Evolutionary conservation across 129 eudicot genomes (phyloP).

Genomic region (Tagetes patula): DNA sequence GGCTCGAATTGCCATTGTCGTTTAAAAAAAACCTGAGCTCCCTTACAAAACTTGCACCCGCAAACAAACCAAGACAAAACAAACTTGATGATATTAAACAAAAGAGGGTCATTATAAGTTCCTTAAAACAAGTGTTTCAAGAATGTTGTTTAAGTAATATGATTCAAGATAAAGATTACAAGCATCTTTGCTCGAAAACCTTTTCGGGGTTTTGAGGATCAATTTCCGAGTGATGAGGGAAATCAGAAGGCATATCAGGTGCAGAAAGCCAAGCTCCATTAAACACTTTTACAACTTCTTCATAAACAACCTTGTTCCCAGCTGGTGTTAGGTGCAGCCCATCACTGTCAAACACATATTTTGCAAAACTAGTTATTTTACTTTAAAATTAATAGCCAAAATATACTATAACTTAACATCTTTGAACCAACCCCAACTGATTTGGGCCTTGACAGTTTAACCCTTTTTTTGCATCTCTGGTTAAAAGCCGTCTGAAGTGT

Average conservation of each 20-base stretch:
- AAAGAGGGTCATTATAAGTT: not conserved
- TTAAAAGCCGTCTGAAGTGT: not conserved
- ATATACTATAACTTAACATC: not conserved
- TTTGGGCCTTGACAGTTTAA: not conserved
- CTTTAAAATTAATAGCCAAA: not conserved
- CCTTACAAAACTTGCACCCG: too few relatives aligned
- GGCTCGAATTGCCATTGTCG: too few relatives aligned
- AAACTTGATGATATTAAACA: not conserved
- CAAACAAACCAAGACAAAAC: too few relatives aligned
- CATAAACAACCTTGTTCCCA: conserved; percentile 63
- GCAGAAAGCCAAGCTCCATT: conserved; percentile 55
- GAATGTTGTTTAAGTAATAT: too few relatives aligned
- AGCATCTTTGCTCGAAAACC: conserved; percentile 51
- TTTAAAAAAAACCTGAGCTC: too few relatives aligned
- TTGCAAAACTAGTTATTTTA: conserved; percentile 2
- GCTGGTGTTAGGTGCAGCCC: conserved; percentile 83
- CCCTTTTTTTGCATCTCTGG: not conserved
- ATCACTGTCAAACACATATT: conserved; percentile 51
- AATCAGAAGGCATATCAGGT: conserved; percentile 67
- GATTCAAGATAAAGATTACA: conserved; percentile 12
- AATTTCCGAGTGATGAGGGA: conserved; percentile 75
- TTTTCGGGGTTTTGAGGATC: conserved; percentile 61
- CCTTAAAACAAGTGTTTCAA: not conserved
- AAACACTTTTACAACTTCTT: conserved; percentile 56
- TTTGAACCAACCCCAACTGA: not conserved